Conservation (phyloP, 371 early-diverging fungal species). For the Lichtheimia ornata region DNA sequence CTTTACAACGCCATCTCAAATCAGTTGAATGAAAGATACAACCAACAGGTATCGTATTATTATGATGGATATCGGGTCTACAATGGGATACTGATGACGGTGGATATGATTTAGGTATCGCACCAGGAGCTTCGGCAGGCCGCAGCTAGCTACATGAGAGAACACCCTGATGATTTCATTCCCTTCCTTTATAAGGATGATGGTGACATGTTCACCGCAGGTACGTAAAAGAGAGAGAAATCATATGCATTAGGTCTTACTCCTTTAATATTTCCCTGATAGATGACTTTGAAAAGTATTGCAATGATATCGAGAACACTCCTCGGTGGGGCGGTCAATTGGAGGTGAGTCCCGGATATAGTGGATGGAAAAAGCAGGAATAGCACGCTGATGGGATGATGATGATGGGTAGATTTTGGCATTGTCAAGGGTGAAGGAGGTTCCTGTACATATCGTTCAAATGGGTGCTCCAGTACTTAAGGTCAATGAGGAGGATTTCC, state of each 20-base stretch:
- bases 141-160: slow-evolving; percentile 80
- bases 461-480: slow-evolving; percentile 73
- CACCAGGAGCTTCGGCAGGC: slow-evolving; percentile 65
- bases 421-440: slow-evolving; percentile 66
- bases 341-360: slow-evolving; percentile 65
- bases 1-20: slow-evolving; percentile 88
- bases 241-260: background rate
- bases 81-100: too few species aligned
- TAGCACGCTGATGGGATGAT: background rate
- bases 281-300: slow-evolving; percentile 79
- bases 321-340: slow-evolving; percentile 95
- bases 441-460: slow-evolving; percentile 80
- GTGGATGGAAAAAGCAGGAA: background rate
- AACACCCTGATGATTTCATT: slow-evolving; percentile 80
- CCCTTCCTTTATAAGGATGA: slow-evolving; percentile 84
- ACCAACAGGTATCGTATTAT: slow-evolving; percentile 30
- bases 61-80: background rate
- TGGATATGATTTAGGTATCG: slow-evolving; percentile 21
- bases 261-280: slow-evolving; percentile 5
- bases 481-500: slow-evolving; percentile 75
- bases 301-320: slow-evolving; percentile 75
- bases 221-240: slow-evolving; percentile 22
- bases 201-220: slow-evolving; percentile 70
- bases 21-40: slow-evolving; percentile 66
- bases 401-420: slow-evolving; percentile 65